Evolutionary conservation across 192 early-diverging fungal species (phyloP).

Genomic region (Lobosporangium transversale): DNA sequence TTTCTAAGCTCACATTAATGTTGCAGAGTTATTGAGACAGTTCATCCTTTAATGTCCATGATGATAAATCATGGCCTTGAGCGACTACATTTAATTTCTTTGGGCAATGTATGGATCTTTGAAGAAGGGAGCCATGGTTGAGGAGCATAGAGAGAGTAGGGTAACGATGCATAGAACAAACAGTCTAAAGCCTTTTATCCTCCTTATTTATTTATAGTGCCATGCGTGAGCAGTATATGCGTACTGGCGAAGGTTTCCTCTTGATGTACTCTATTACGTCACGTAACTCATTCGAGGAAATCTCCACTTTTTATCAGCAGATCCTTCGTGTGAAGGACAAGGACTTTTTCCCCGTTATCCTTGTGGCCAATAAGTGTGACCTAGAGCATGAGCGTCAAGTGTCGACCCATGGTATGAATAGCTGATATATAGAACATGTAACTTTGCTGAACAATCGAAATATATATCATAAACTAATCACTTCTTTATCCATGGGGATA

Average conservation of each 20-base stretch:
- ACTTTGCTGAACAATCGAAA: neutral
- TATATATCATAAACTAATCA: no score
- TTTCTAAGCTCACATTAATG: neutral
- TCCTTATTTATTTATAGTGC: constrained; percentile 61
- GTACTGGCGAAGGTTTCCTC: constrained; percentile 94
- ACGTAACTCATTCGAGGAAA: constrained; percentile 90
- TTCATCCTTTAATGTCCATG: no score
- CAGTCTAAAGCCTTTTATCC: no score
- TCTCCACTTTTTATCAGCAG: constrained; percentile 91
- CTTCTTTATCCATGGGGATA: no score
- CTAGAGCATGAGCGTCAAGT: constrained; percentile 86
- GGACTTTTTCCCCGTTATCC: constrained; percentile 88
- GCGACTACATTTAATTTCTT: no score
- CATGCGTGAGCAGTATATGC: constrained; percentile 97
- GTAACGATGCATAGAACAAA: no score
- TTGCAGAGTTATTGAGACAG: no score
- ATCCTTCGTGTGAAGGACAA: constrained; percentile 96
- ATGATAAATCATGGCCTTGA: no score
- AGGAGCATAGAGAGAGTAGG: no score
- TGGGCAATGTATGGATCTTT: no score
- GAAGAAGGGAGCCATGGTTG: no score
- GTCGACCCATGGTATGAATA: constrained; percentile 59
- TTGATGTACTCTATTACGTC: constrained; percentile 94
- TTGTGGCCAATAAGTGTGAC: constrained; percentile 97
- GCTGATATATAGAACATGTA: neutral